phyloP scores from a whole-genome alignment of 352 stramenopile genomes.

The Phytophthora pluvialis region DNA sequence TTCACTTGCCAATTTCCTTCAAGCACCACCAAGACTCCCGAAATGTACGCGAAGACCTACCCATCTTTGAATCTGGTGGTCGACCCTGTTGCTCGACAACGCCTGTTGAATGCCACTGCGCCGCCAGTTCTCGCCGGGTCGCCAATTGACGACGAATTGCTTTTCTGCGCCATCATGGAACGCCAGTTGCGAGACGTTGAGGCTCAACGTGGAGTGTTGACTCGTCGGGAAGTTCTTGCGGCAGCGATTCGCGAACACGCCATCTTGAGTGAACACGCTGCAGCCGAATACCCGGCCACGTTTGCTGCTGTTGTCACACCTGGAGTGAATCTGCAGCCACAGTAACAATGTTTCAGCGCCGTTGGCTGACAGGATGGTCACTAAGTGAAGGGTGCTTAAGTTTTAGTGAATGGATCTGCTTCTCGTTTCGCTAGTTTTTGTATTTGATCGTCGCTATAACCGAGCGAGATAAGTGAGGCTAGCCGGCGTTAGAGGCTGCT shows the following conservation, averaged over 20 bases:
- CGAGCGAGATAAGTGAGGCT: too few relatives aligned
- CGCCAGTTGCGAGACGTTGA: constrained; percentile 25
- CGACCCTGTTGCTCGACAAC: constrained; percentile 17
- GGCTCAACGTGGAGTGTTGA: constrained; percentile 20
- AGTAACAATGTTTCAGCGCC: too few relatives aligned
- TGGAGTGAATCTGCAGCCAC: constrained; percentile 19
- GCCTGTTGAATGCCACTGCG: constrained; percentile 14
- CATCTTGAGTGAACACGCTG: constrained; percentile 18
- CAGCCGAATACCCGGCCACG: constrained; percentile 11
- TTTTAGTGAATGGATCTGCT: too few relatives aligned
- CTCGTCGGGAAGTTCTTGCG: constrained; percentile 19
- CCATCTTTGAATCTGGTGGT: constrained; percentile 18
- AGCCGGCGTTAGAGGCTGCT: too few relatives aligned
- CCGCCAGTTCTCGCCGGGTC: constrained; percentile 16
- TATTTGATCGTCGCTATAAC: too few relatives aligned
- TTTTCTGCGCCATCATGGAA: constrained; percentile 22
- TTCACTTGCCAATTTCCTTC: constrained; percentile 12
- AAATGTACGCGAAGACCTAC: constrained; percentile 35
- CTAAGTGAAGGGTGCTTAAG: too few relatives aligned
- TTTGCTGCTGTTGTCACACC: constrained; percentile 19
- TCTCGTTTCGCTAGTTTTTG: too few relatives aligned
- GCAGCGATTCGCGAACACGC: constrained; percentile 19
- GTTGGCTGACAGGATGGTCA: too few relatives aligned
- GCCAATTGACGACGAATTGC: constrained; percentile 15
- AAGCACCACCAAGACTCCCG: not conserved